Percentiles rank a stretch among this genome's conserved stretches.
Evolutionary conservation across 2,329 filamentous ascomycete genomes (phyloP).

Genomic region (Thermochaetoides dissita): DNA sequence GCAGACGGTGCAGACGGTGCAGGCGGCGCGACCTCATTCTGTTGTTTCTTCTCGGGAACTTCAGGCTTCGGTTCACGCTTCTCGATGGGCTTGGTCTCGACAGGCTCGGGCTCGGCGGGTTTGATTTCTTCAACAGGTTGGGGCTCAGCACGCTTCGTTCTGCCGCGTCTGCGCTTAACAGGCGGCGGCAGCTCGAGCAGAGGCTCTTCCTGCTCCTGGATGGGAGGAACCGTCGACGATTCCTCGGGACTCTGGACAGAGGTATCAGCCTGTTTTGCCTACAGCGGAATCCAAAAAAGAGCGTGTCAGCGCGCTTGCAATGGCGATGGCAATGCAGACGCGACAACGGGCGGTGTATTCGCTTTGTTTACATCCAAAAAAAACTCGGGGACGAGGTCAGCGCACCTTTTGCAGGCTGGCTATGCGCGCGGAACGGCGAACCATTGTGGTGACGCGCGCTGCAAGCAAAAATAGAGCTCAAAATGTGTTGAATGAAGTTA

Average conservation of each 20-base stretch:
- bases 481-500: not conserved
- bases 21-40: constrained; percentile 20
- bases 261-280: constrained; percentile 8
- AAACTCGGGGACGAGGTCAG: too few relatives aligned
- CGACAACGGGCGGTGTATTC: not conserved
- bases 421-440: constrained; percentile 30
- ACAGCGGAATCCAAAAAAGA: constrained; percentile 6
- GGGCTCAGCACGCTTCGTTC: too few relatives aligned
- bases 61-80: constrained; percentile 17
- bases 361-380: not conserved
- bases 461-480: not conserved
- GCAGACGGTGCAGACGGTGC: constrained; percentile 13
- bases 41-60: constrained; percentile 15
- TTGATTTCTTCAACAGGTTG: too few relatives aligned
- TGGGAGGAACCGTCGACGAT: too few relatives aligned
- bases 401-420: constrained; percentile 27
- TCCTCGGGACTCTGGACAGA: too few relatives aligned
- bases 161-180: too few relatives aligned
- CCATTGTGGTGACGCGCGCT: constrained; percentile 17
- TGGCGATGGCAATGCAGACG: not conserved
- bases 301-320: constrained; percentile 3
- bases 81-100: not conserved
- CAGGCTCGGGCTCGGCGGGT: not conserved
- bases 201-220: too few relatives aligned
- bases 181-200: too few relatives aligned